phyloP scores from a whole-genome alignment of 2,329 filamentous ascomycete genomes.

The Myriangium duriaei region DNA sequence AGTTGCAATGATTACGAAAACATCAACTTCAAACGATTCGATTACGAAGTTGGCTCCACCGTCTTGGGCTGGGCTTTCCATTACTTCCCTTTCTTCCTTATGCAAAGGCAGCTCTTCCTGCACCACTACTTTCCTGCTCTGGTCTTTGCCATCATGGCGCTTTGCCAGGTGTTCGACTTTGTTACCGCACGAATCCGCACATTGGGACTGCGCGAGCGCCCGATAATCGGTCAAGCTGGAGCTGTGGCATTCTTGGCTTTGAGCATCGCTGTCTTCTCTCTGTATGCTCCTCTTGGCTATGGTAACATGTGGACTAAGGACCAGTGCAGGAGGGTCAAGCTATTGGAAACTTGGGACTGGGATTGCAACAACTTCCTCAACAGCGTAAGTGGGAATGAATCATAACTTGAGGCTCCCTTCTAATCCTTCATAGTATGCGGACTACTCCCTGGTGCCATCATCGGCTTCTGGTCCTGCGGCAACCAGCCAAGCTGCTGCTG shows the following conservation, averaged over 20 bases:
- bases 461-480: constrained; percentile 15
- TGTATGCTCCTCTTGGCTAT: constrained; percentile 85
- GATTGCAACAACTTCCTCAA: constrained; percentile 91
- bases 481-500: constrained; percentile 18
- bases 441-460: constrained; percentile 19
- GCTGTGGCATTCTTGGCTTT: constrained; percentile 62
- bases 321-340: constrained; percentile 76
- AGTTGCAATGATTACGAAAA: constrained; percentile 77
- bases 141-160: constrained; percentile 82
- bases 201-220: constrained; percentile 55
- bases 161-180: constrained; percentile 86
- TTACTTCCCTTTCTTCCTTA: constrained; percentile 97
- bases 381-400: constrained; percentile 52
- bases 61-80: constrained; percentile 94
- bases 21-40: constrained; percentile 83
- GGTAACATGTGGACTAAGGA: constrained; percentile 87
- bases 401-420: constrained; percentile 15
- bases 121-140: constrained; percentile 98
- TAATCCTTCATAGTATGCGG: constrained; percentile 19
- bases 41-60: constrained; percentile 86
- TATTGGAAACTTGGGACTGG: constrained; percentile 88
- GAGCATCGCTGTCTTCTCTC: constrained; percentile 61
- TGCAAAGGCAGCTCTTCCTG: constrained; percentile 95
- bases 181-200: constrained; percentile 58
- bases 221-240: constrained; percentile 60